phyloP scores from a whole-genome alignment of 1,284 basidiomycete species.

The Melampsora occidentalis region DNA sequence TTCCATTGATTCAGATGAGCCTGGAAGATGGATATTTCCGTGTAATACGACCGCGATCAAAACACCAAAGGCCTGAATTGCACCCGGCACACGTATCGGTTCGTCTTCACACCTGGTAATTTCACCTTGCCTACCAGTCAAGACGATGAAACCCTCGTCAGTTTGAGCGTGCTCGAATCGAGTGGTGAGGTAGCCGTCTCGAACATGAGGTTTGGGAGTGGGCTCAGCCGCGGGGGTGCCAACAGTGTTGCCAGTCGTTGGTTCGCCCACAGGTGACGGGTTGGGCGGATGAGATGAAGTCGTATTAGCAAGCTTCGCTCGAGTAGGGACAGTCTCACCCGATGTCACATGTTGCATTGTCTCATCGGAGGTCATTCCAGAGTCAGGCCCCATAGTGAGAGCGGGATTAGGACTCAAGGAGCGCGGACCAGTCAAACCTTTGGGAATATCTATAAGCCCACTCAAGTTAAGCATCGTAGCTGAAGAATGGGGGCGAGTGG shows the following conservation, averaged over 20 bases:
- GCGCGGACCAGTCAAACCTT: background rate
- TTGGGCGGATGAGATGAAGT: background rate
- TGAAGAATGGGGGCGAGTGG: background rate
- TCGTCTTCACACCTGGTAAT: conserved; percentile 37
- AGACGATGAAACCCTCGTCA: conserved; percentile 23
- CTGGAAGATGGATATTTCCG: conserved; percentile 52
- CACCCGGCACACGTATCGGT: conserved; percentile 78
- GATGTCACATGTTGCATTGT: background rate
- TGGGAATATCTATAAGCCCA: background rate
- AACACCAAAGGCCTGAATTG: conserved; percentile 80
- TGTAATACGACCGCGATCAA: conserved; percentile 71
- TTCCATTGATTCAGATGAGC: conserved; percentile 54
- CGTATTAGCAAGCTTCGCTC: background rate
- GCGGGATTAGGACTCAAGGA: background rate
- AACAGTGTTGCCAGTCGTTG: background rate
- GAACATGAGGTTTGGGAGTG: background rate
- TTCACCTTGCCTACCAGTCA: conserved; percentile 33
- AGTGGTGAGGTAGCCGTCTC: conserved; percentile 22
- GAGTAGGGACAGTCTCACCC: background rate
- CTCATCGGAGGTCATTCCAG: background rate
- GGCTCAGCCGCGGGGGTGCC: background rate
- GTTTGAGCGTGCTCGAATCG: conserved; percentile 26
- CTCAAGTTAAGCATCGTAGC: background rate
- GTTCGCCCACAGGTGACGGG: background rate
- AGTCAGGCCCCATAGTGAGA: background rate